Base-by-base conservation (phyloP, 1,284 basidiomycete genomes). In the Melampsora larici-populina region DNA sequence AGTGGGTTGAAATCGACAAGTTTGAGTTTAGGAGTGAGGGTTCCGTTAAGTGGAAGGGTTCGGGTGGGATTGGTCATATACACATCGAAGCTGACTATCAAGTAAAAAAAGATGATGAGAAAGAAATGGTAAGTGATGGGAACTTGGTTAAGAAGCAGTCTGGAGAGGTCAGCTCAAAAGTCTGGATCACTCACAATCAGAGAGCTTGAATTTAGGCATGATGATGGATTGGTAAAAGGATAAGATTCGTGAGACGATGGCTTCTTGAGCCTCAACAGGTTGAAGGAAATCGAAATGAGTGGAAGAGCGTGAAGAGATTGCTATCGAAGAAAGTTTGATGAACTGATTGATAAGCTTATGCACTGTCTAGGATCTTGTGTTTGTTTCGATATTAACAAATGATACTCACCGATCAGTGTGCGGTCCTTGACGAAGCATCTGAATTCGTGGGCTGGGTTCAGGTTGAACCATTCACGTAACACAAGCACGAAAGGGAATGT, bases 1-100 rank as follows among this genome's bases (percentile, higher is more conserved):
- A 91, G 97, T 0, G 94, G 93, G 80, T 94, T 94, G 84, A 98
- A 91, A 84, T 98, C 96, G 80, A 98, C 84, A 80, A 96, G 49
- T 76, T 86, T 70, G n/a, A 70, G 36, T 24, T 69, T 70, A 36
- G 69, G 46, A 7, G 65, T 55, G 9, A 17, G 6, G 4, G 24
- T 49, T 33, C 51, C 51, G 7, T 60, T 31, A 21, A 24, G 13
- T 24, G 43, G 29, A 17, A 33, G 46, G 17, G 24, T n/a, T 49
- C 66, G 60, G 55, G 70, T 69, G 24, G 60, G 49, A 26, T 63
- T 68, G 21, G 71, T 70, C 17, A 77, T 18, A 65, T 77, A 77
- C 15, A 77, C 67, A 77, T 77, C 75, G 64, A 77, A 70, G 21
- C 60, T 40, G 24, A 77, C 75, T 77, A 51, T 24, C 36, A 29